Conservation (phyloP, 345 rosid genomes). For the Brassica incana region DNA sequence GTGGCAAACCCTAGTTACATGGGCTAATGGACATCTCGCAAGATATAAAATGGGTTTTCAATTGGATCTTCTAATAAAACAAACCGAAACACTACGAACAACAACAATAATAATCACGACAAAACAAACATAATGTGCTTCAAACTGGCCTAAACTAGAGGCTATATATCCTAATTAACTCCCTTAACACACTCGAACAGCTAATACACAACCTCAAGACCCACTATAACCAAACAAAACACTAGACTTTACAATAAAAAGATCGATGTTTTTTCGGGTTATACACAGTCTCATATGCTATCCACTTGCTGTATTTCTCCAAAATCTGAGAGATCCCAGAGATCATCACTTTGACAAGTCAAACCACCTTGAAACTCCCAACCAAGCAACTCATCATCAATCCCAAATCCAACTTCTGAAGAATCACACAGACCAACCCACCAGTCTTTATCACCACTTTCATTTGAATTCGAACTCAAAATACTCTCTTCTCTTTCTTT, state of each 20-base stretch:
- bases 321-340: constrained; percentile 35
- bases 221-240: constrained; percentile 29
- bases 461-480: constrained; percentile 41
- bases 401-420: constrained; percentile 28
- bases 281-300: neutral
- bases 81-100: neutral
- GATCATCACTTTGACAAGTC: constrained; percentile 27
- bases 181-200: constrained; percentile 2
- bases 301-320: constrained; percentile 29
- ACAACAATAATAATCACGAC: neutral
- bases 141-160: constrained; percentile 16
- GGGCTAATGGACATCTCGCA: no score
- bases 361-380: constrained; percentile 39
- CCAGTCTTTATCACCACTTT: constrained; percentile 29
- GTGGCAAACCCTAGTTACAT: no score
- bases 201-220: constrained; percentile 8
- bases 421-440: constrained; percentile 24
- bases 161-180: constrained; percentile 11
- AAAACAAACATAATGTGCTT: neutral
- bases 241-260: constrained; percentile 22
- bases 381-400: constrained; percentile 43
- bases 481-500: constrained; percentile 25
- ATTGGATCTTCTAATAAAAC: neutral
- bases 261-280: neutral
- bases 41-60: no score